Percentiles rank a stretch among this genome's conserved stretches.
phyloP scores from a whole-genome alignment of 306 rosid genomes.

The Inga oerstediana region DNA sequence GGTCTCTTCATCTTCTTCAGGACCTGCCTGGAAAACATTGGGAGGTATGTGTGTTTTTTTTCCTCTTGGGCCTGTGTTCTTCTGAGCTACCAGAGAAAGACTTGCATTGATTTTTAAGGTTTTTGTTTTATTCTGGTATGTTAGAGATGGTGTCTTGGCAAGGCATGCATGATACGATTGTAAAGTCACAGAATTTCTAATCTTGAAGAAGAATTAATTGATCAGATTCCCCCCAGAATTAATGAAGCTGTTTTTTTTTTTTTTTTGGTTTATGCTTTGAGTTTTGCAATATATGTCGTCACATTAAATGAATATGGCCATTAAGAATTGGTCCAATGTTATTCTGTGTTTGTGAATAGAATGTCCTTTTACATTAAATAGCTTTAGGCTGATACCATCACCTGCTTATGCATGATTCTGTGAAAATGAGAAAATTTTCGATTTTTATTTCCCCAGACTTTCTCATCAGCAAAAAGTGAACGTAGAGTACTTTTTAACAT shows the following conservation, averaged over 20 bases:
- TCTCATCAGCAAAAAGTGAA: not conserved
- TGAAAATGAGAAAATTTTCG: not conserved
- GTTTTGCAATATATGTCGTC: not conserved
- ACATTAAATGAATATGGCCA: not conserved
- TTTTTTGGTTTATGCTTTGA: not conserved
- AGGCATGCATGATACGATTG: not conserved
- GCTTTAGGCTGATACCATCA: not conserved
- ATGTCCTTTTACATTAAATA: not conserved
- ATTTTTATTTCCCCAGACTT: no score
- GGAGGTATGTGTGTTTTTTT: slow-evolving; percentile 40
- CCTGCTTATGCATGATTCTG: not conserved
- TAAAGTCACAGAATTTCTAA: not conserved
- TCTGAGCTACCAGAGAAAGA: not conserved
- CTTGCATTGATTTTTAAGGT: not conserved
- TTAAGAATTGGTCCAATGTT: not conserved
- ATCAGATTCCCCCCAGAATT: not conserved
- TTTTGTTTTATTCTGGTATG: not conserved
- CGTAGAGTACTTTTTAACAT: not conserved
- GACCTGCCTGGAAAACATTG: slow-evolving; percentile 67
- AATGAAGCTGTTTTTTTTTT: not conserved
- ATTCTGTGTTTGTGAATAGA: not conserved
- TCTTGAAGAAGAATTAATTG: not conserved
- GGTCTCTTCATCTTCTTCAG: slow-evolving; percentile 59
- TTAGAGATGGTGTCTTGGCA: not conserved
- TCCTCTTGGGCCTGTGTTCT: not conserved